A percentile compares a stretch with the other conserved stretches of the same genome.
These are phyloP conservation scores for Rhynchospora breviuscula DNA, from an alignment of 176 grass and related monocot species.

Conservation along the genomic window DNA sequence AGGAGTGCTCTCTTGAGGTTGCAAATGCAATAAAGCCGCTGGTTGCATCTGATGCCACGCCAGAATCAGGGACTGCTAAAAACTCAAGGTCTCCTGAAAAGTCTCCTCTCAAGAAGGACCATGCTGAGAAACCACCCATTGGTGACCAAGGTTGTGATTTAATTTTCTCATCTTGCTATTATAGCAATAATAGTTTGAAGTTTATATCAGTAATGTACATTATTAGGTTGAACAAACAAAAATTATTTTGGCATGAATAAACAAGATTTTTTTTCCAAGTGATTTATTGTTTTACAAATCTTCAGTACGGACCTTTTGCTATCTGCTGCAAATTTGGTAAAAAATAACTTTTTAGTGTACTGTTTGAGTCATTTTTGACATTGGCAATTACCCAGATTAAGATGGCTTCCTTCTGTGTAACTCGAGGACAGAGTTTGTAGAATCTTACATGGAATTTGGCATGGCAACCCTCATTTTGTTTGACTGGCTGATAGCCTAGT, in stretches of 20 bases:
- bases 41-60: slow-evolving; percentile 52
- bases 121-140: slow-evolving; percentile 47
- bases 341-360: background rate
- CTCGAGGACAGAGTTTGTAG: background rate
- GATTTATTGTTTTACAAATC: background rate
- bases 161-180: slow-evolving; percentile 16
- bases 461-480: background rate
- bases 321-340: background rate
- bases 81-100: slow-evolving; percentile 46
- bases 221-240: slow-evolving; percentile 28
- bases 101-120: slow-evolving; percentile 45
- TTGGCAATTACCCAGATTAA: slow-evolving; percentile 2
- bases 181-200: slow-evolving; percentile 22
- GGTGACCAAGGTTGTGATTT: slow-evolving; percentile 53
- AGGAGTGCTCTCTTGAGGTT: slow-evolving; percentile 53
- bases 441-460: background rate
- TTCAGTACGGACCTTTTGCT: background rate
- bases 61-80: slow-evolving; percentile 39
- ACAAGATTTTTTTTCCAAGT: slow-evolving; percentile 2
- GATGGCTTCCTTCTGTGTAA: background rate
- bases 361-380: background rate
- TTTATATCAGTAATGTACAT: slow-evolving; percentile 4
- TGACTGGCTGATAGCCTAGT: background rate
- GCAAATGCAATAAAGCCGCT: slow-evolving; percentile 39
- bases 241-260: background rate